Evolutionary conservation across 1,139 yeast genomes (phyloP), one percentile per base, ranked within the genome.

Genomic region (Eremothecium coryli): DNA sequence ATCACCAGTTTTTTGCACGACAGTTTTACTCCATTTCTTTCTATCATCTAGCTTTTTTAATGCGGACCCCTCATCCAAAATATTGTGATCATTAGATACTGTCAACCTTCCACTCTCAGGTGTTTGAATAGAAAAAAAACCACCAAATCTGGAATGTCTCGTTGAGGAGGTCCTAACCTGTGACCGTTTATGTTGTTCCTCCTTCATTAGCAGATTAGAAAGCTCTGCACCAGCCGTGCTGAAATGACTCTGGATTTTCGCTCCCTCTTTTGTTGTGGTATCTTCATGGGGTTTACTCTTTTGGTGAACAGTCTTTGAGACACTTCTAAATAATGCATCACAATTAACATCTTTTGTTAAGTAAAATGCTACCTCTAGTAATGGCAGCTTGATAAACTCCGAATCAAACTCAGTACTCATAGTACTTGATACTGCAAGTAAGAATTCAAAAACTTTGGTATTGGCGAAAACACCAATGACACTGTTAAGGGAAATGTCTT

Each of bases 111-210:
- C 71, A 39, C 70, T 67, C 37, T 71, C 72, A 10, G 69, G 65
- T 18, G 74, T 70, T 40, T 77, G 73, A 20, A 86, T 66, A 1
- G 94, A 78, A 8, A 86, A 58, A 44, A 88, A 64, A 0, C 97
- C 77, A 1, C 98, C 98, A 62, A 90, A 90, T 28, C 95, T 68
- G 3, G 93, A 90, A 52, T 90, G 98, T 35, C 98, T 69, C 0
- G 88, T 71, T 1, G 81, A 73, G 4, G 73, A 64, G 34, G 68
- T 64, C 44, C 68, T 71, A 12, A 70, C 65, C 26, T 73, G 73
- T 13, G 60, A 56, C 31, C 62, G 66, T 42, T 71, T 74, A 42
- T 76, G 58, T 26, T 65, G 65, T 22, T 66, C 64, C 52, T 85
- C 96, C 33, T 69, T 67, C 3, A 64, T 60, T 15, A 86, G 62